Evolutionary conservation across 192 early-diverging fungal genomes (phyloP).

Genomic region (Oehlia diaphana): DNA sequence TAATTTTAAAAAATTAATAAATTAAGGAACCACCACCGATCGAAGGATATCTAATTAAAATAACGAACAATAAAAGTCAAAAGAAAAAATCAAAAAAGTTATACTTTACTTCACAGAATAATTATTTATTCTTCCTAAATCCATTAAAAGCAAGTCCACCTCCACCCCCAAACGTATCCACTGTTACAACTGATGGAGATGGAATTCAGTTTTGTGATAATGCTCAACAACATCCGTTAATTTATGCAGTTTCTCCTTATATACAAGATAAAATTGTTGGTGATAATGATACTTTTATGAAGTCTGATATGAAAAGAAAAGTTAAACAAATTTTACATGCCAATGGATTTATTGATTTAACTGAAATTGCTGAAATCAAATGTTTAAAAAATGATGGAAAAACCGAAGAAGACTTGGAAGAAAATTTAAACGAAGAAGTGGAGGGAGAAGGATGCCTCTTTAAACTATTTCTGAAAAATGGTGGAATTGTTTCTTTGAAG

Average conservation of each 20-base stretch:
- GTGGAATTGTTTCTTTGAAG: not conserved
- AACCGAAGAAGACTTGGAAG: not conserved
- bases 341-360: not conserved
- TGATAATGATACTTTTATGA: not conserved
- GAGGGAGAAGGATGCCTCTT: not conserved
- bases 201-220: not conserved
- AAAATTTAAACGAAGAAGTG: not conserved
- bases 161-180: slow-evolving; percentile 22
- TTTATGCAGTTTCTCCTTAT: not conserved
- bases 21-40: not conserved
- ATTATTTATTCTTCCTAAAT: slow-evolving; percentile 36
- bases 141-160: slow-evolving; percentile 34
- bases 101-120: slow-evolving; percentile 41
- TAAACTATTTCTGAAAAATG: not conserved
- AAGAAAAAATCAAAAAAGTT: slow-evolving; percentile 29
- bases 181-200: not conserved
- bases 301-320: not conserved
- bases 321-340: not conserved
- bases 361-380: not conserved
- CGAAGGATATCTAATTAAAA: not conserved
- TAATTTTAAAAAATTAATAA: not conserved
- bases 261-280: too few relatives aligned
- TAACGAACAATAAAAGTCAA: slow-evolving; percentile 30
- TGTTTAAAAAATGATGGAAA: not conserved
- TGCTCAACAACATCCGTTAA: not conserved